Evolutionary conservation across 306 rosid genomes (phyloP).

Genomic region (Geum urbanum): DNA sequence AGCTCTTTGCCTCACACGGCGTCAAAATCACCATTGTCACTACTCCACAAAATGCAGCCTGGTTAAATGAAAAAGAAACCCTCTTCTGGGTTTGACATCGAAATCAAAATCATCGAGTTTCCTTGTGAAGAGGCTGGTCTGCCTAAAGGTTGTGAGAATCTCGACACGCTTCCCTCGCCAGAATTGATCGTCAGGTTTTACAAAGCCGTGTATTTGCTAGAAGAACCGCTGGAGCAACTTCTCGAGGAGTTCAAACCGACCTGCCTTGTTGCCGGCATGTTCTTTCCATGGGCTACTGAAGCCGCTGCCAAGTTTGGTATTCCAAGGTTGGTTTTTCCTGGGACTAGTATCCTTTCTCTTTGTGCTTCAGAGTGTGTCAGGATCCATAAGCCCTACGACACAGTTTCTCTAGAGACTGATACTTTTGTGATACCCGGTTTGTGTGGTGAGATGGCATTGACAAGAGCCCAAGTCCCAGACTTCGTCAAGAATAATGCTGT

Average conservation of each 20-base stretch:
- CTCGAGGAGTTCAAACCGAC: constrained; percentile 33
- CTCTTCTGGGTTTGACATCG: not conserved
- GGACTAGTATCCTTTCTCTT: constrained; percentile 39
- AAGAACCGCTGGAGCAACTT: constrained; percentile 34
- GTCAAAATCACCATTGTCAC: constrained; percentile 29
- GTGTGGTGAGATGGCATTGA: no score
- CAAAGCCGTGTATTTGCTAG: constrained; percentile 31
- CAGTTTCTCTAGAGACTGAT: constrained; percentile 34
- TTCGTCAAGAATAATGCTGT: no score
- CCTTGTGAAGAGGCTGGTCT: constrained; percentile 33
- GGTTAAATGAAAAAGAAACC: not conserved
- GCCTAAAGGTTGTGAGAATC: constrained; percentile 46
- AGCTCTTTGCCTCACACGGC: constrained; percentile 17
- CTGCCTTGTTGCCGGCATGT: constrained; percentile 44
- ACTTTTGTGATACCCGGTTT: constrained; percentile 12
- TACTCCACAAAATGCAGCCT: constrained; percentile 19
- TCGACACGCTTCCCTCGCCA: constrained; percentile 3
- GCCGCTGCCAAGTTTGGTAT: constrained; percentile 42
- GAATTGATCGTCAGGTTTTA: constrained; percentile 1
- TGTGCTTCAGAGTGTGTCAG: constrained; percentile 26
- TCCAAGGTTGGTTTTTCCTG: constrained; percentile 56
- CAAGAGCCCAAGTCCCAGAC: no score
- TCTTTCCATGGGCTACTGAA: constrained; percentile 47
- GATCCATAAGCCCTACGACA: constrained; percentile 39
- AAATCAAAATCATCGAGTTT: constrained; percentile 26